Evolutionary conservation across 257 asterid genomes (phyloP), one percentile per base, ranked within the genome.

Genomic region (Solanum chaucha): DNA sequence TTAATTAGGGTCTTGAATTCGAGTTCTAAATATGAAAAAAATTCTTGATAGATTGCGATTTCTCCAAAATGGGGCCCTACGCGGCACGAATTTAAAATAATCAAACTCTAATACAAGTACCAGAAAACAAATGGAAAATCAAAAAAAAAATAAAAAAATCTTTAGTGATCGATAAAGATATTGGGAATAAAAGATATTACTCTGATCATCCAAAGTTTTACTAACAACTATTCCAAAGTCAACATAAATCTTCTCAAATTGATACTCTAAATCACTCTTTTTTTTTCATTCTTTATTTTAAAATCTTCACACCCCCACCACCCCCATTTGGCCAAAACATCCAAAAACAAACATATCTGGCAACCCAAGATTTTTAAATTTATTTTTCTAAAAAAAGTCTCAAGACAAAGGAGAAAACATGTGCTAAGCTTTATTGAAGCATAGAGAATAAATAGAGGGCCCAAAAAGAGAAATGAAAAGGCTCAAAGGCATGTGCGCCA

Each of bases 361-460:
- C 84, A 78, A 26, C n/a, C 38, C 40, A 44, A 26, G 22, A 26
- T 73, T 36, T 36, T 4, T 5, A 9, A 34, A 34, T 67, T 51
- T 51, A 15, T 15, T 51, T 15, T 51, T 51, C 61, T 15, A 44
- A 41, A 86, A 22, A 72, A 72, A 34, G 88, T 55, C 74, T 10
- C 3, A 72, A 86, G 85, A 80, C 85, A 86, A 34, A 48, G 72
- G 59, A 73, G 55, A 86, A 73, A 73, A 38, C 75, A 73, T 22
- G 84, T 86, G 84, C 85, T 72, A 55, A 55, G 85, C 88, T 86
- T 73, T 86, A 71, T 86, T 51, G 84, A 64, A 73, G 88, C 88
- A 74, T 5, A 73, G 75, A 70, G 65, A 85, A 70, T 44, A 35
- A 28, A 19, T 10, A 26, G 38, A 80, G 85, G 85, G 67, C 38